These are phyloP conservation scores for Phytophthora fragariaefolia DNA, from an alignment of 352 stramenopile species.

Conservation along the genomic window DNA sequence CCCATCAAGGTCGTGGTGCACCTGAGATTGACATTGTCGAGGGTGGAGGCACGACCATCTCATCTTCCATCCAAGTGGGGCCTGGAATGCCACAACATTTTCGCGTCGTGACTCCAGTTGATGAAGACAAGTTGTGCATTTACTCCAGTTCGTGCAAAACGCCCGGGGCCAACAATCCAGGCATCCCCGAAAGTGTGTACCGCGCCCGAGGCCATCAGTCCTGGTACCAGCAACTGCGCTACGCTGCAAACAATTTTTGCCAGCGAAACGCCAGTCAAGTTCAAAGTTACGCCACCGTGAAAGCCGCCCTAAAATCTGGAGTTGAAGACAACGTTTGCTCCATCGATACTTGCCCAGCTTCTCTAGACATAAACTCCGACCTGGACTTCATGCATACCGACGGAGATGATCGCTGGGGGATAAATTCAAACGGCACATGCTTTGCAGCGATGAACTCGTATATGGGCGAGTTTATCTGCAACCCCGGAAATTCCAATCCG, in stretches of 20 bases:
- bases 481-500: slow-evolving; percentile 38
- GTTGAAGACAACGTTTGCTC: slow-evolving; percentile 53
- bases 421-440: slow-evolving; percentile 57
- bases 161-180: slow-evolving; percentile 50
- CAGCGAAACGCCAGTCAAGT: slow-evolving; percentile 29
- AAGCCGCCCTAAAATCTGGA: slow-evolving; percentile 31
- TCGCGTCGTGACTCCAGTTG: slow-evolving; percentile 41
- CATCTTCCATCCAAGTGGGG: slow-evolving; percentile 71
- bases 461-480: slow-evolving; percentile 56
- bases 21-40: slow-evolving; percentile 96
- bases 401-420: slow-evolving; percentile 40
- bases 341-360: slow-evolving; percentile 44
- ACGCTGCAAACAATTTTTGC: slow-evolving; percentile 69
- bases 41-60: slow-evolving; percentile 80
- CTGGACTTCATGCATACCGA: slow-evolving; percentile 36
- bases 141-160: slow-evolving; percentile 57
- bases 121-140: slow-evolving; percentile 49
- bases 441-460: slow-evolving; percentile 57
- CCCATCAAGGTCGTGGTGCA: slow-evolving; percentile 81
- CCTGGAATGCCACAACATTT: slow-evolving; percentile 63
- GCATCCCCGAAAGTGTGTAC: slow-evolving; percentile 54
- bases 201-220: slow-evolving; percentile 49
- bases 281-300: slow-evolving; percentile 36
- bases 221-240: slow-evolving; percentile 73
- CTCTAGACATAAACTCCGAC: slow-evolving; percentile 47